Conservation (phyloP, 176 grass and related monocot species). For the Oryza longistaminata region DNA sequence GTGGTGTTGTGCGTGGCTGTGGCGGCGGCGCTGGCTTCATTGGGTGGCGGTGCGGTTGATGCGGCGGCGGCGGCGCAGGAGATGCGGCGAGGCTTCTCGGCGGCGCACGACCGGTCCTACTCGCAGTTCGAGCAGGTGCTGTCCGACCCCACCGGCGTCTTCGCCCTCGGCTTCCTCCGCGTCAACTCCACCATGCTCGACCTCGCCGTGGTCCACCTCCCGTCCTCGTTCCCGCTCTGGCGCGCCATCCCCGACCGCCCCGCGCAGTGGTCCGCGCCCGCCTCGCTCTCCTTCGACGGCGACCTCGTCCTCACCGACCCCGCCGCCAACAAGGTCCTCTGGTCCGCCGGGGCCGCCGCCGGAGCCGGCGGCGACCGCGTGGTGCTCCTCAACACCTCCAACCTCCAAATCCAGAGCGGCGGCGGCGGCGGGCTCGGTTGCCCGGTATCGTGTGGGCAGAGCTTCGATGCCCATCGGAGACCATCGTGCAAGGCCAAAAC, state of each 20-base stretch:
- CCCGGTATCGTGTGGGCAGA: constrained; percentile 61
- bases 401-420: constrained; percentile 67
- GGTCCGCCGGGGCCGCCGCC: constrained; percentile 46
- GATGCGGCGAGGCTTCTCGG: constrained; percentile 69
- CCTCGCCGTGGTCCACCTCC: constrained; percentile 76
- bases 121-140: constrained; percentile 80
- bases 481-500: constrained; percentile 89
- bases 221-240: constrained; percentile 77
- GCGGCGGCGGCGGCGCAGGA: constrained; percentile 27
- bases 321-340: constrained; percentile 46
- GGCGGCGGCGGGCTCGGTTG: neutral
- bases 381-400: constrained; percentile 80
- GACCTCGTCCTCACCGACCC: constrained; percentile 55
- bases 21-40: constrained; percentile 27
- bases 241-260: constrained; percentile 52
- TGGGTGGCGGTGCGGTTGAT: neutral
- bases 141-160: constrained; percentile 66
- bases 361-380: constrained; percentile 56
- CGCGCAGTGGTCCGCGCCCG: constrained; percentile 38
- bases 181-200: constrained; percentile 61
- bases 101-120: constrained; percentile 51
- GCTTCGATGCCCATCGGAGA: constrained; percentile 81
- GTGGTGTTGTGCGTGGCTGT: constrained; percentile 21
- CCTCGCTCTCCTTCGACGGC: constrained; percentile 68
- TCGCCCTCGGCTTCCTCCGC: constrained; percentile 82